These are phyloP conservation scores for Onygenales sp. DNA, from an alignment of 2,329 filamentous ascomycete genomes.

Conservation along the genomic window DNA sequence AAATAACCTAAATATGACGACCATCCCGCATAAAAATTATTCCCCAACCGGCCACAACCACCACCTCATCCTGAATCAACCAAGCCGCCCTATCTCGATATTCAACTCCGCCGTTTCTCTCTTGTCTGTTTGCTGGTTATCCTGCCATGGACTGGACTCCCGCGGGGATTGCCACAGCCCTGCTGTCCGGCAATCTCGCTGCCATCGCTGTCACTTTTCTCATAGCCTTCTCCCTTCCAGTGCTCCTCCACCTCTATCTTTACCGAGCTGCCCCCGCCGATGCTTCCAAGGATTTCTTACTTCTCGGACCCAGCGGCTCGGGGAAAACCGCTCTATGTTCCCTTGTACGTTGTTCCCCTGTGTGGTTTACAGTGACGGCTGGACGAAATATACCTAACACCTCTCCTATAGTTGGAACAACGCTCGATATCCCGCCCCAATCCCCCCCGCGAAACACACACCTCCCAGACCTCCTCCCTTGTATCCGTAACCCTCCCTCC, in stretches of 20 bases:
- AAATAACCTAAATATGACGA: too few relatives aligned
- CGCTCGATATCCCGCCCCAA: constrained; percentile 27
- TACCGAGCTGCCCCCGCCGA: constrained; percentile 55
- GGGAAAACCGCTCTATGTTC: constrained; percentile 89
- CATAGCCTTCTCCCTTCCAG: constrained; percentile 62
- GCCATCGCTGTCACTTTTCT: constrained; percentile 57
- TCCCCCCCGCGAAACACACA: constrained; percentile 44
- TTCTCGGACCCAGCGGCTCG: constrained; percentile 68
- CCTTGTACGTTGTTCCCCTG: constrained; percentile 42
- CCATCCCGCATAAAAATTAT: too few relatives aligned
- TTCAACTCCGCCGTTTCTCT: too few relatives aligned
- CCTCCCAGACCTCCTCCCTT: constrained; percentile 51
- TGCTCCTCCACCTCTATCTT: constrained; percentile 67
- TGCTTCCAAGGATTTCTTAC: constrained; percentile 62
- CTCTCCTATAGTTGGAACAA: constrained; percentile 30
- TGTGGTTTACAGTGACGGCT: too few relatives aligned
- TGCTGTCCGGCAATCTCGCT: constrained; percentile 34
- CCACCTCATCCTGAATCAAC: too few relatives aligned
- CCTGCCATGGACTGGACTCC: constrained; percentile 25
- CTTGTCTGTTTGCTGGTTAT: too few relatives aligned
- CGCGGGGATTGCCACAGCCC: constrained; percentile 28
- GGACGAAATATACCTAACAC: neutral
- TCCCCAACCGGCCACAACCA: too few relatives aligned
- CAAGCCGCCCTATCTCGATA: too few relatives aligned
- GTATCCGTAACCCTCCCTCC: constrained; percentile 48